These are phyloP conservation scores for Arthrobotrys megalospora DNA, from an alignment of 2,329 filamentous ascomycete species.

Conservation along the genomic window DNA sequence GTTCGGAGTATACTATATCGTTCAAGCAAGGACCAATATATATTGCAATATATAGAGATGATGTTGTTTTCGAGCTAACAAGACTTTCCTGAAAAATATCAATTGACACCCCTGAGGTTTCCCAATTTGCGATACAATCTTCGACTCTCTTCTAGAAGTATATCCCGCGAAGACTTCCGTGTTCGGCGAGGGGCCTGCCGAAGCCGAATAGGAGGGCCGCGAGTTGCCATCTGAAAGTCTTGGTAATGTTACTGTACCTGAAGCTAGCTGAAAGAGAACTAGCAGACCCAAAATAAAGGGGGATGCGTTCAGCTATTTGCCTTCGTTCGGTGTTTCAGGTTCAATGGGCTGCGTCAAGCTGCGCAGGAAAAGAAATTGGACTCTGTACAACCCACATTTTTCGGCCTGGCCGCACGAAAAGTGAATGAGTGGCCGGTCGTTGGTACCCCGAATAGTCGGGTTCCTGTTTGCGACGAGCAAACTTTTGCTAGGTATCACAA, in stretches of 20 bases:
- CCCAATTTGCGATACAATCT: not conserved
- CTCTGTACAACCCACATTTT: constrained; percentile 47
- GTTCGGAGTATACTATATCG: not conserved
- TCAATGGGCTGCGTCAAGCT: constrained; percentile 59
- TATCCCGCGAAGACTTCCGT: constrained; percentile 50
- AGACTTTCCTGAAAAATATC: not conserved
- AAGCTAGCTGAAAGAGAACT: constrained; percentile 56
- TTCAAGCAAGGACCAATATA: not conserved
- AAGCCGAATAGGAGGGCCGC: constrained; percentile 55
- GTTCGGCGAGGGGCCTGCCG: constrained; percentile 54
- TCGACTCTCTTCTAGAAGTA: constrained; percentile 54
- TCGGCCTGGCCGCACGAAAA: constrained; percentile 54
- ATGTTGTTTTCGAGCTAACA: not conserved
- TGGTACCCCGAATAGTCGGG: constrained; percentile 20
- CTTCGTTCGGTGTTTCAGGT: constrained; percentile 61
- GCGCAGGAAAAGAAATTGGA: constrained; percentile 59
- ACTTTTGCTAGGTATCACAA: constrained; percentile 29
- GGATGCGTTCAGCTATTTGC: constrained; percentile 60
- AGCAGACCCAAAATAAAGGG: constrained; percentile 56
- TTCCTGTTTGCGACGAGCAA: constrained; percentile 56
- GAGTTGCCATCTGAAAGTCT: constrained; percentile 45
- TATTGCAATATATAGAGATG: not conserved
- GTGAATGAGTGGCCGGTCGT: not conserved
- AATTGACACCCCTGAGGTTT: not conserved
- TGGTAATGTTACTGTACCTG: constrained; percentile 56